Percentiles rank a stretch among this genome's conserved stretches.
phyloP scores from a whole-genome alignment of 345 rosid species.

The Citropsis articulata region DNA sequence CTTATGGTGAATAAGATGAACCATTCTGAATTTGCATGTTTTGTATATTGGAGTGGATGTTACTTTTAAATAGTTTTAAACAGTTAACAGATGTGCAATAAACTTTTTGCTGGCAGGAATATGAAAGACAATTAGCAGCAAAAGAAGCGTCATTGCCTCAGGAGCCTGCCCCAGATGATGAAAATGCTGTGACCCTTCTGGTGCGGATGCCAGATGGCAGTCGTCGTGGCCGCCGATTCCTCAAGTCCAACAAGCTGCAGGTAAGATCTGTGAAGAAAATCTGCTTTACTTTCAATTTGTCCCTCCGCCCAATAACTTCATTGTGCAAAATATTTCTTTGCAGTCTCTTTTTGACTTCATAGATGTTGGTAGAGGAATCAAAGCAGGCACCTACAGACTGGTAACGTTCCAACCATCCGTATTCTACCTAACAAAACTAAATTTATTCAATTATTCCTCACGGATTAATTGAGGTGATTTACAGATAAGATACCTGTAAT shows the following conservation, averaged over 20 bases:
- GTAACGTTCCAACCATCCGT: slow-evolving; percentile 36
- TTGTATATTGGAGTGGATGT: not conserved
- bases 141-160: slow-evolving; percentile 93
- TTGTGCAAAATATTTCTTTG: slow-evolving; percentile 23
- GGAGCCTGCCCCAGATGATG: slow-evolving; percentile 82
- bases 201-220: slow-evolving; percentile 96
- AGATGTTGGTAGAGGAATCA: slow-evolving; percentile 80
- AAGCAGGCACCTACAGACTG: slow-evolving; percentile 89
- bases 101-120: slow-evolving; percentile 54
- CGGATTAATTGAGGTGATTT: not conserved
- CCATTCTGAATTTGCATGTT: not conserved
- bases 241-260: slow-evolving; percentile 74
- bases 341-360: slow-evolving; percentile 94
- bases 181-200: slow-evolving; percentile 79
- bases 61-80: not conserved
- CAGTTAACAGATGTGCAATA: not conserved
- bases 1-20: not conserved
- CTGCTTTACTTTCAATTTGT: not conserved
- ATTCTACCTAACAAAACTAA: not conserved
- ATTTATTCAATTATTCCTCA: not conserved
- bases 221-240: slow-evolving; percentile 89
- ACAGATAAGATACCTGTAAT: not conserved
- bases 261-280: slow-evolving; percentile 31
- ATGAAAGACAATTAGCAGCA: slow-evolving; percentile 71
- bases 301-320: not conserved